These are phyloP conservation scores for Cryptosporidium muris DNA, from an alignment of 169 alveolate genomes.

Conservation along the genomic window DNA sequence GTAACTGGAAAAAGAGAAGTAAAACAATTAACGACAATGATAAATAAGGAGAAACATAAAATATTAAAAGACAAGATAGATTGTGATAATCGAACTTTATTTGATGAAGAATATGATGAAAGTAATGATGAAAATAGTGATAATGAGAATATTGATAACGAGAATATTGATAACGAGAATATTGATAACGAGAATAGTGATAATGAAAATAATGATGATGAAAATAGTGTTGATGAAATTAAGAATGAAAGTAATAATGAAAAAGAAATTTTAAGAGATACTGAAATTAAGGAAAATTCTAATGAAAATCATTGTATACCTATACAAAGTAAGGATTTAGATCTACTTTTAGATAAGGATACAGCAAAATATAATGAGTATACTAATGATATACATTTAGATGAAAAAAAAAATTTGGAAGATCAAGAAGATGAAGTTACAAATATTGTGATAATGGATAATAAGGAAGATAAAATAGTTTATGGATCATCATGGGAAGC, in stretches of 20 bases:
- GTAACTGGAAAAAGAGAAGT: conserved; percentile 96
- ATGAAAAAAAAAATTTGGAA: conserved; percentile 25
- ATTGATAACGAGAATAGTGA: conserved; percentile 67
- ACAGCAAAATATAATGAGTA: conserved; percentile 36
- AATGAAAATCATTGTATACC: conserved; percentile 26
- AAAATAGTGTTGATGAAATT: conserved; percentile 67
- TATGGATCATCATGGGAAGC: conserved; percentile 32
- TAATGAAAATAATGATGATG: conserved; percentile 74
- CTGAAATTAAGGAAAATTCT: conserved; percentile 42
- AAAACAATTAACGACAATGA: conserved; percentile 81
- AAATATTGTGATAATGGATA: neutral
- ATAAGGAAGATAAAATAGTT: conserved; percentile 47
- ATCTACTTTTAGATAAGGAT: conserved; percentile 25
- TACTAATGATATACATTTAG: conserved; percentile 9
- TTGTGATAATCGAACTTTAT: conserved; percentile 20
- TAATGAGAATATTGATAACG: conserved; percentile 74
- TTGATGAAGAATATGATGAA: conserved; percentile 66
- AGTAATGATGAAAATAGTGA: conserved; percentile 58
- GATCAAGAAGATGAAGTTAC: conserved; percentile 18
- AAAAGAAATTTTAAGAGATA: conserved; percentile 71
- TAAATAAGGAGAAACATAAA: conserved; percentile 79
- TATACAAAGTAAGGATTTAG: conserved; percentile 20
- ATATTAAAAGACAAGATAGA: conserved; percentile 62
- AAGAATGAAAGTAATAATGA: conserved; percentile 71
- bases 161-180: conserved; percentile 72